Evolutionary conservation across 2,329 filamentous ascomycete genomes (phyloP).

Genomic region (Cercospora zeae-maydis): DNA sequence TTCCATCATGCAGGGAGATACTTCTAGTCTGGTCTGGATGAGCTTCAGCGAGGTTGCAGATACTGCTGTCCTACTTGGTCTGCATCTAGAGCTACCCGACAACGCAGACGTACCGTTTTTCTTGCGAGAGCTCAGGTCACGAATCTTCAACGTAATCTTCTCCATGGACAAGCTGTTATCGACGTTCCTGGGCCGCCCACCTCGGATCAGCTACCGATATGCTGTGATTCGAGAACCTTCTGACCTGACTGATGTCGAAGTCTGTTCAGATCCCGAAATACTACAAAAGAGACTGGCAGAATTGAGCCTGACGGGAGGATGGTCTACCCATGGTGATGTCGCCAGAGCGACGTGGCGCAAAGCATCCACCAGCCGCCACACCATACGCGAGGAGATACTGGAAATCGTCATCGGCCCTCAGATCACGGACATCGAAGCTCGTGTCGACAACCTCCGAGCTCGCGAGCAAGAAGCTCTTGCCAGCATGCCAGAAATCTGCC

Average conservation of each 20-base stretch:
- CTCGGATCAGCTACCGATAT: conserved; percentile 23
- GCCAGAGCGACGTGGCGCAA: conserved; percentile 22
- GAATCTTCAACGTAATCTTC: conserved; percentile 26
- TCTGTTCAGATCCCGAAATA: conserved; percentile 10
- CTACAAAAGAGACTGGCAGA: conserved; percentile 10
- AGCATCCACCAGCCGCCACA: conserved; percentile 4
- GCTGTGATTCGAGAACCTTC: conserved; percentile 12
- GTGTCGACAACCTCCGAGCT: conserved; percentile 13
- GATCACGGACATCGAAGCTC: conserved; percentile 13
- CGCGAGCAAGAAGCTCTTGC: conserved; percentile 14
- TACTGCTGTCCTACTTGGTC: conserved; percentile 23
- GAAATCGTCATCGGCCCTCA: conserved; percentile 20
- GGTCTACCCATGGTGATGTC: conserved; percentile 6
- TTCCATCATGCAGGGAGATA: conserved; percentile 25
- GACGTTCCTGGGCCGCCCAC: conserved; percentile 27
- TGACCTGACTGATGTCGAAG: conserved; percentile 21
- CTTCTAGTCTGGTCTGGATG: conserved; percentile 24
- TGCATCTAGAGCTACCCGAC: conserved; percentile 24
- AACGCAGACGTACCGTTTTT: conserved; percentile 25
- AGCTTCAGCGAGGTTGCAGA: conserved; percentile 26
- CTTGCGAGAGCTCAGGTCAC: conserved; percentile 22
- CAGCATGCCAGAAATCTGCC: conserved; percentile 16
- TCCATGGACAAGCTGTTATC: conserved; percentile 28
- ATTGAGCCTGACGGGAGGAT: conserved; percentile 12
- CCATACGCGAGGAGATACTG: conserved; percentile 21